phyloP scores from a whole-genome alignment of 352 stramenopile species.

The Phytophthora pistaciae region DNA sequence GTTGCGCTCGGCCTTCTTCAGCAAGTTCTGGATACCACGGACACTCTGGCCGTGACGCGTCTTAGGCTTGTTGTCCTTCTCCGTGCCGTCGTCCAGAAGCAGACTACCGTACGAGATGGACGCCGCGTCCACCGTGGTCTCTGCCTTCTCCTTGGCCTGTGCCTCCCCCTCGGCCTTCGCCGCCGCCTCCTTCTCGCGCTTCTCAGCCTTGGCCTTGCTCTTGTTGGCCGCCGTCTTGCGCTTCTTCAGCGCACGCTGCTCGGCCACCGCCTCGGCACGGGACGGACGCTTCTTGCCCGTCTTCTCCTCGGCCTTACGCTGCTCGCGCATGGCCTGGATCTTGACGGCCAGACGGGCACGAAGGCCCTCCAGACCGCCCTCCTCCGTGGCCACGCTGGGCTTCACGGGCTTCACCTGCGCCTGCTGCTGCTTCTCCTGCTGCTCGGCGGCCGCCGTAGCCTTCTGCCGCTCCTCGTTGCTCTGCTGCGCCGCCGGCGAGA shows the following conservation, averaged over 20 bases:
- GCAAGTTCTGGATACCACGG: constrained; percentile 77
- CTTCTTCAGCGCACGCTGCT: constrained; percentile 46
- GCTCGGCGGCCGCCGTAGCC: constrained; percentile 54
- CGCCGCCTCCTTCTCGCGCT: constrained; percentile 50
- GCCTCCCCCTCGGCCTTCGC: constrained; percentile 15
- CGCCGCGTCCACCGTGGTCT: constrained; percentile 25
- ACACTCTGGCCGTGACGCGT: constrained; percentile 80
- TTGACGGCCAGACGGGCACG: constrained; percentile 74
- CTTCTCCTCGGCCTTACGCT: constrained; percentile 78
- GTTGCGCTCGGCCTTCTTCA: constrained; percentile 86
- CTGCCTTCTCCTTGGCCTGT: constrained; percentile 23
- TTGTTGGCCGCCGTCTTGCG: constrained; percentile 62
- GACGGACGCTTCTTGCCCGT: constrained; percentile 62
- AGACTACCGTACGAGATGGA: constrained; percentile 85
- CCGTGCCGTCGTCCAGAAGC: constrained; percentile 65
- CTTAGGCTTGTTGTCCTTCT: constrained; percentile 63
- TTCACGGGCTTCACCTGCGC: constrained; percentile 47
- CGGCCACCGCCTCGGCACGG: constrained; percentile 30
- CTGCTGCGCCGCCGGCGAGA: constrained; percentile 66
- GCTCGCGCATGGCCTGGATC: constrained; percentile 75
- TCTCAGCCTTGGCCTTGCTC: constrained; percentile 55
- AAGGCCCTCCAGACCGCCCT: constrained; percentile 63
- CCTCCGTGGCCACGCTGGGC: constrained; percentile 41
- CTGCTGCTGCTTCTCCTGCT: constrained; percentile 53
- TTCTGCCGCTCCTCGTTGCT: constrained; percentile 72